Conservation (phyloP, 805 yeast species). For the Ogataea corticis region DNA sequence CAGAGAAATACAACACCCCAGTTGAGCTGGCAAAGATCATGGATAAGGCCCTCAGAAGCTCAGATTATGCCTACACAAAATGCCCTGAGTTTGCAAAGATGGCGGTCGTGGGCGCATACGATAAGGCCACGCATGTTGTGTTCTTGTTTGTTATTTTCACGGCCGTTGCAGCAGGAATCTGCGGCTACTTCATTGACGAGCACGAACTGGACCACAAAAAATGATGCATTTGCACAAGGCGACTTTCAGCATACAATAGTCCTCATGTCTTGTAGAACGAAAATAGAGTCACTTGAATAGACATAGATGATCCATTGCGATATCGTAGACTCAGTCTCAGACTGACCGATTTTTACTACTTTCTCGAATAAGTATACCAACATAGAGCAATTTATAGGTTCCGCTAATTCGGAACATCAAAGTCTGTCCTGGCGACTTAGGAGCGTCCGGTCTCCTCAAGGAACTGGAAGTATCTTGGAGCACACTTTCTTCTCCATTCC, state of each 20-base stretch:
- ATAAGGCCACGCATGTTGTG: conserved; percentile 50
- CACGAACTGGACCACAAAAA: conserved; percentile 14
- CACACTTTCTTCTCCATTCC: conserved; percentile 33
- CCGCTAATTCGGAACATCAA: too few relatives aligned
- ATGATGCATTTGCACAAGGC: too few relatives aligned
- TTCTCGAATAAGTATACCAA: too few relatives aligned
- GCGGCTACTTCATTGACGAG: conserved; percentile 16
- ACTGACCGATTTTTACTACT: too few relatives aligned
- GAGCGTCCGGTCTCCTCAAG: conserved; percentile 5
- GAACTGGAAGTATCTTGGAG: conserved; percentile 14
- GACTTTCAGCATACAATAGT: too few relatives aligned
- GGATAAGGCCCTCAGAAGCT: conserved; percentile 22
- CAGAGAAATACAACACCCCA: conserved; percentile 17
- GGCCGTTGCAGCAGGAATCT: conserved; percentile 13
- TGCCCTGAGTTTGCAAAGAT: conserved; percentile 53
- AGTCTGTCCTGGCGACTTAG: too few relatives aligned
- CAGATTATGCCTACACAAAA: conserved; percentile 28
- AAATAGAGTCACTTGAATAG: too few relatives aligned
- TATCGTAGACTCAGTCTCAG: too few relatives aligned
- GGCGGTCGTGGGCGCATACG: conserved; percentile 51
- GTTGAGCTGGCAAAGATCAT: conserved; percentile 14
- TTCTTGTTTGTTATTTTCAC: conserved; percentile 42
- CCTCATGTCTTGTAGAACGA: too few relatives aligned
- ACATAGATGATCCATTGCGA: too few relatives aligned
- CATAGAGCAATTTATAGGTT: too few relatives aligned